phyloP scores from a whole-genome alignment of 164 flowering plant genomes.

The Malania oleifera region DNA sequence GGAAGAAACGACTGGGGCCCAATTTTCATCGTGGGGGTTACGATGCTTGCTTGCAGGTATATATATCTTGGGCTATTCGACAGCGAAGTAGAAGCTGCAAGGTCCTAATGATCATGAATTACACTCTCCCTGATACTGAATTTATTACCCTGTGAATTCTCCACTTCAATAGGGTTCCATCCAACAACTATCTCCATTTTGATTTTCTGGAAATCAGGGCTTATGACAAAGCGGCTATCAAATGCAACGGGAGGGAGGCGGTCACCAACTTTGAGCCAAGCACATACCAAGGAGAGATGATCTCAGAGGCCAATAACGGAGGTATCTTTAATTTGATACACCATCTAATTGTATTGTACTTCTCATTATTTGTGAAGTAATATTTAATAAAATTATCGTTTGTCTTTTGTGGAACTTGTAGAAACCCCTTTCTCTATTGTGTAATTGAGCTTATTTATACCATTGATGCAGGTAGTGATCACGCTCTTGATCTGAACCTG shows the following conservation, averaged over 20 bases:
- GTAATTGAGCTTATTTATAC: not conserved
- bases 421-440: not conserved
- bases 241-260: slow-evolving; percentile 86
- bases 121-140: slow-evolving; percentile 34
- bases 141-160: slow-evolving; percentile 29
- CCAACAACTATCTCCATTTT: slow-evolving; percentile 42
- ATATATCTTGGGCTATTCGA: slow-evolving; percentile 96
- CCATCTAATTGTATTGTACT: not conserved
- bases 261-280: slow-evolving; percentile 89
- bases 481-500: slow-evolving; percentile 61
- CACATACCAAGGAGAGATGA: slow-evolving; percentile 55
- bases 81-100: slow-evolving; percentile 95
- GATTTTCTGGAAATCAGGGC: slow-evolving; percentile 71
- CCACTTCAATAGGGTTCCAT: slow-evolving; percentile 30
- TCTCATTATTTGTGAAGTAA: no score
- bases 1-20: slow-evolving; percentile 6
- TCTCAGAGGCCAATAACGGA: slow-evolving; percentile 32
- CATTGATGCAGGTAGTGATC: slow-evolving; percentile 27
- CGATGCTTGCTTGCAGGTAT: slow-evolving; percentile 82
- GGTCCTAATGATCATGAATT: slow-evolving; percentile 63
- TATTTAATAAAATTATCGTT: no score
- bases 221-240: slow-evolving; percentile 92
- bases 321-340: slow-evolving; percentile 26
- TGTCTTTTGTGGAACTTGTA: not conserved
- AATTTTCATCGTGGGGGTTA: slow-evolving; percentile 27